Evolutionary conservation across 129 eudicot genomes (phyloP), one percentile per base, ranked within the genome.

Genomic region (Centella asiatica): DNA sequence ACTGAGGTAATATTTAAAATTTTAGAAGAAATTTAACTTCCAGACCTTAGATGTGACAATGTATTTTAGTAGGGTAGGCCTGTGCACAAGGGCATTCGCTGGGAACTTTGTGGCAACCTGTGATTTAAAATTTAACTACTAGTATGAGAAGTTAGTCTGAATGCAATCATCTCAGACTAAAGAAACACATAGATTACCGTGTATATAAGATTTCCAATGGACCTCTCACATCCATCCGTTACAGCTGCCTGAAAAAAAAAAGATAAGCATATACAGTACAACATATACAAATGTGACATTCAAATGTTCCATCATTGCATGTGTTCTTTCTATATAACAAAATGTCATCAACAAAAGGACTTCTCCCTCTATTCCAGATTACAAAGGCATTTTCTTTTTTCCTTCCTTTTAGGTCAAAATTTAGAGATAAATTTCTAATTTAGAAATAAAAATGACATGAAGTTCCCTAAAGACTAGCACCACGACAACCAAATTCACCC

Each of bases 41-140:
- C 74, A 58, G 18, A 92, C 98, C 98, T 92, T 81, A 13, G 81
- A 79, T 22, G 90, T 80, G 57, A 75, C 80, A 42, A 92, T 75
- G 67, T 92, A 87, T 61, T 68, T 78, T 27, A 83, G 82, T 73
- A 92, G 69, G 29, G 72, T 73, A 18, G 85, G 86, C 22, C 98
- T 80, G 62, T 92, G 98, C 68, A 75, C 79, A 64, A 92, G 90
- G 25, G 98, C 94, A 81, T 87, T 87, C 23, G 95, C 65, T 4
- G 98, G 98, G 71, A 81, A 92, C 24, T 76, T 81, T 18, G 95
- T 84, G 31, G 98, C 98, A 66, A 92, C 95, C 95, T 86, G 76
- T 60, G 65, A 68, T 20, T 32, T 22, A 6, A 20, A 34, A 57
- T 20, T 10, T 33, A 34, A 15, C 24, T 34, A 22, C 29, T 19